A percentile compares a stretch with the other conserved stretches of the same genome.
Conservation (phyloP, 75 land plant species). For the Pinus albicaulis region DNA sequence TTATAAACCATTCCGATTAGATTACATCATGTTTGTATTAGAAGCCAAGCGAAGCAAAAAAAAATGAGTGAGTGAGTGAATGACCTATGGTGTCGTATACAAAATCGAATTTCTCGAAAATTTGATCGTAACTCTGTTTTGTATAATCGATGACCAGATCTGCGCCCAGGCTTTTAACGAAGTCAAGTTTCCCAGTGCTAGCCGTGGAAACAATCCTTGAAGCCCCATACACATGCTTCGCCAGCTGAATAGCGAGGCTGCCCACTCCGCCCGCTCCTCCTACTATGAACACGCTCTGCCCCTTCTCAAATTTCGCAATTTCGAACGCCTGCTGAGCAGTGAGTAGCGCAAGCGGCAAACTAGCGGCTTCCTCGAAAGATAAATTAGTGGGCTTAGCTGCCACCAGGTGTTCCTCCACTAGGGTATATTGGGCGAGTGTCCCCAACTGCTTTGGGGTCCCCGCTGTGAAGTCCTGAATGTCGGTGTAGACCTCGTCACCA, state of each 20-base stretch:
- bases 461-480: slow-evolving; percentile 24
- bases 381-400: slow-evolving; percentile 22
- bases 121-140: slow-evolving; percentile 30
- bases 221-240: slow-evolving; percentile 45
- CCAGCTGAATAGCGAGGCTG: slow-evolving; percentile 47
- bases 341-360: slow-evolving; percentile 26
- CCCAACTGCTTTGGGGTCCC: slow-evolving; percentile 21
- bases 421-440: slow-evolving; percentile 22
- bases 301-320: slow-evolving; percentile 17
- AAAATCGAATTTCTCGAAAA: slow-evolving; percentile 47
- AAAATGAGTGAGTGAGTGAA: neutral
- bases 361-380: slow-evolving; percentile 29
- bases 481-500: slow-evolving; percentile 36
- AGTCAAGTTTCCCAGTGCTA: slow-evolving; percentile 46
- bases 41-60: neutral
- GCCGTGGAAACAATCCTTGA: slow-evolving; percentile 39
- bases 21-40: too few relatives aligned
- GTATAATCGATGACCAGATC: slow-evolving; percentile 55
- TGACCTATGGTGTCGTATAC: slow-evolving; percentile 56
- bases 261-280: slow-evolving; percentile 61
- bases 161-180: slow-evolving; percentile 48
- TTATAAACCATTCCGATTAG: neutral
- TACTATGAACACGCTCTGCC: slow-evolving; percentile 26
- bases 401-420: slow-evolving; percentile 29
- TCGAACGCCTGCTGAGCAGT: slow-evolving; percentile 34